phyloP scores from a whole-genome alignment of 2,329 filamentous ascomycete genomes.

The Capronia coronata region DNA sequence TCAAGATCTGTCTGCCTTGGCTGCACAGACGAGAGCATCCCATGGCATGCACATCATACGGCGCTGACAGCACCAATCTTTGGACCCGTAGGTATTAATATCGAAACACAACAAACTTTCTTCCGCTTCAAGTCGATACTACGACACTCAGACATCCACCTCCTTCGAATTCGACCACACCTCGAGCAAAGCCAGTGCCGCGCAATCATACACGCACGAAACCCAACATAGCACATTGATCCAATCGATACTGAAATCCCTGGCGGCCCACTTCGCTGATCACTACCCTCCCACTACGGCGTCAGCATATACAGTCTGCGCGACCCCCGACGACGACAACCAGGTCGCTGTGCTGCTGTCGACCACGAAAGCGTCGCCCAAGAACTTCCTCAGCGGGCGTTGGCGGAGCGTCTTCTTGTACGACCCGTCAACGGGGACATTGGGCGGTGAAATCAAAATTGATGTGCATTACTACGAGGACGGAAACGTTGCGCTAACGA shows the following conservation, averaged over 20 bases:
- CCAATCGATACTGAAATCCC: slow-evolving; percentile 66
- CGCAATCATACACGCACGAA: slow-evolving; percentile 73
- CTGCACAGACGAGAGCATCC: no score
- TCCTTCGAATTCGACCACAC: slow-evolving; percentile 85
- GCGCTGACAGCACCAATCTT: no score
- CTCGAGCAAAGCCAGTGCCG: slow-evolving; percentile 76
- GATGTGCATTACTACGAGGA: slow-evolving; percentile 99
- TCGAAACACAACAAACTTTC: slow-evolving; percentile 73
- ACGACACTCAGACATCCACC: slow-evolving; percentile 77
- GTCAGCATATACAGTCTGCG: slow-evolving; percentile 67
- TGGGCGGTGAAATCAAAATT: slow-evolving; percentile 78
- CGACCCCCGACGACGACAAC: slow-evolving; percentile 51
- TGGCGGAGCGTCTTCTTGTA: slow-evolving; percentile 87
- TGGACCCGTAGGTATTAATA: slow-evolving; percentile 60
- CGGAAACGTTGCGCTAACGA: slow-evolving; percentile 88
- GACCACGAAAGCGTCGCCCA: slow-evolving; percentile 93
- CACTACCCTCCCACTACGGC: slow-evolving; percentile 79
- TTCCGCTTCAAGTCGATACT: slow-evolving; percentile 67
- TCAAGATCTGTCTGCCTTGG: background rate
- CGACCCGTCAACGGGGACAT: slow-evolving; percentile 58
- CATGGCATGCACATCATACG: no score
- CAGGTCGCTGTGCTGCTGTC: slow-evolving; percentile 76
- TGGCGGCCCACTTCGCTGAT: slow-evolving; percentile 71
- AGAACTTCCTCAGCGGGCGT: slow-evolving; percentile 98
- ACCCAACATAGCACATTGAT: slow-evolving; percentile 70